Evolutionary conservation across 2,329 filamentous ascomycete species (phyloP).

Genomic region (Fusarium sp.): DNA sequence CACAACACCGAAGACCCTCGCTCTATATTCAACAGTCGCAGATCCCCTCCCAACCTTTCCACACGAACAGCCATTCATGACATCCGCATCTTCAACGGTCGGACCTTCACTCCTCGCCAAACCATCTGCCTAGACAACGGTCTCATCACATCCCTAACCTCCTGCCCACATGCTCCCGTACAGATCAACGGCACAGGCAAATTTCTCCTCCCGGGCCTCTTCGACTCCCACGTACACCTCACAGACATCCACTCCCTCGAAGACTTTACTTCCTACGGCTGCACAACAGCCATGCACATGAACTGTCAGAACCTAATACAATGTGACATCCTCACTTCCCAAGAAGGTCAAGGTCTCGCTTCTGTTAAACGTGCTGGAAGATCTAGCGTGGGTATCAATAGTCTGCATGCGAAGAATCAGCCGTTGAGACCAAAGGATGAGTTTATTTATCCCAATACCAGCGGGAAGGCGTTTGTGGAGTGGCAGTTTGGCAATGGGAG

Average conservation of each 20-base stretch:
- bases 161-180: background rate
- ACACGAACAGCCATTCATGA: background rate
- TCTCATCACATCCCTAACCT: background rate
- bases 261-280: background rate
- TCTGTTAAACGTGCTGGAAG: background rate
- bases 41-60: background rate
- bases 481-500: background rate
- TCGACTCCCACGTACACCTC: background rate
- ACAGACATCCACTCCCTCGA: background rate
- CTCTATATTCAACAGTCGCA: background rate
- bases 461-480: background rate
- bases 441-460: background rate
- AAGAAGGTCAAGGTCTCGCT: background rate
- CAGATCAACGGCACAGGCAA: background rate
- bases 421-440: background rate
- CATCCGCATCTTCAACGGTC: background rate
- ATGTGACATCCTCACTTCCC: background rate
- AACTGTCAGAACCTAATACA: background rate
- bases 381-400: background rate
- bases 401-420: background rate
- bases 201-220: background rate
- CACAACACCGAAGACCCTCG: background rate
- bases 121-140: background rate
- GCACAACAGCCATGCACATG: background rate
- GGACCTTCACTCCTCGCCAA: rapidly evolving